These are phyloP conservation scores for Oryza rufipogon DNA, from an alignment of 176 grass and related monocot genomes.

Conservation along the genomic window DNA sequence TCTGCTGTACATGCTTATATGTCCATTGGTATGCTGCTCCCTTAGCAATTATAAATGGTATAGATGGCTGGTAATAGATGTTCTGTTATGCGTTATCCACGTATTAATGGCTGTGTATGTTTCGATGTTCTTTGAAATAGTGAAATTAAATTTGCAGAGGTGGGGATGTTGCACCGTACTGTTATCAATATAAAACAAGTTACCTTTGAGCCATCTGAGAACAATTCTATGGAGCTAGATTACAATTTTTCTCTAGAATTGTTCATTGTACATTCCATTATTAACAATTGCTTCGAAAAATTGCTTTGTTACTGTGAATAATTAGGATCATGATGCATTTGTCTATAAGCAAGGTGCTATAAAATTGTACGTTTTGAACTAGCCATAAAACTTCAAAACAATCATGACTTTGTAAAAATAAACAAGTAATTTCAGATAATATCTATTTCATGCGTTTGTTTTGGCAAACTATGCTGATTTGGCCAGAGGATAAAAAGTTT, in stretches of 20 bases:
- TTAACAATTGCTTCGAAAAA: neutral
- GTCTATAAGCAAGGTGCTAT: neutral
- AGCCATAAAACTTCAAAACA: neutral
- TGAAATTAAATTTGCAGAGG: slow-evolving; percentile 1
- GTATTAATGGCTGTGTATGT: neutral
- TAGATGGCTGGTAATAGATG: neutral
- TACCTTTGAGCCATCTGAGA: neutral
- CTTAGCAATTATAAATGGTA: neutral
- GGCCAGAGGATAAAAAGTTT: neutral
- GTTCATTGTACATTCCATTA: neutral
- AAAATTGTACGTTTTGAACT: neutral
- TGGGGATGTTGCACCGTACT: neutral
- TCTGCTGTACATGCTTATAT: neutral
- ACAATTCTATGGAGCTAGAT: too few species aligned
- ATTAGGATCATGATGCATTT: neutral
- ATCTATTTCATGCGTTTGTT: neutral
- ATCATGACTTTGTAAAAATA: neutral
- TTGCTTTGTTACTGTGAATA: neutral
- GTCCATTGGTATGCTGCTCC: neutral
- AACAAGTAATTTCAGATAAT: neutral
- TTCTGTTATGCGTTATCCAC: neutral
- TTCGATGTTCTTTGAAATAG: neutral
- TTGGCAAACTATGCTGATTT: slow-evolving; percentile 4
- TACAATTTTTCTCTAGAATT: too few species aligned
- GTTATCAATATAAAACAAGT: neutral